Evolutionary conservation across 2,329 filamentous ascomycete species (phyloP), one percentile per base, ranked within the genome.

Genomic region (Cladosporium austrohemisphaericum): DNA sequence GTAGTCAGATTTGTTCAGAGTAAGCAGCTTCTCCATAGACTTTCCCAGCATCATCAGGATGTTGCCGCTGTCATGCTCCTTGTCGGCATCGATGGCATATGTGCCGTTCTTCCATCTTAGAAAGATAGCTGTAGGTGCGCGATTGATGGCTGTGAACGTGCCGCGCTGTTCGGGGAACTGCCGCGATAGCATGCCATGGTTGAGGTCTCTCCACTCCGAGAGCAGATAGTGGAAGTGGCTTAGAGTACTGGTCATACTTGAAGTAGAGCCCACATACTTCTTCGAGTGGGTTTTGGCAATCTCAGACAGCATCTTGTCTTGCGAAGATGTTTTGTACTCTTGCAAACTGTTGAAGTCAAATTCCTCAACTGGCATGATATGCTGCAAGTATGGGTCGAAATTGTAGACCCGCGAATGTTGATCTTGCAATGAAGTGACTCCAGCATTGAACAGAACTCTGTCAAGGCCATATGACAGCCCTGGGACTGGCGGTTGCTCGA

Each of bases 41-140:
- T 94, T 93, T 11, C 93, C 93, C 13, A 98, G 78, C 76, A 92
- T 89, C 69, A 86, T 93, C 41, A 98, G 77, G 25, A 98, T 81
- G 57, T 88, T 97, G 25, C 87, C 85, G 6, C 74, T 78, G 60
- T 96, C 91, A 58, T 82, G 93, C 64, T 95, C 80, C 70, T 97
- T 98, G 69, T 98, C 93, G 0, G 91, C 88, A 65, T 98, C 93
- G 52, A 98, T 93, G 4, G 92, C 91, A 65, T 98, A 98, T 1
- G 83, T 79, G 1, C 91, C 92, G 62, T 95, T 80, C 56, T 87
- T 86, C 68, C 84, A 87, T 44, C 87, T 81, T 13, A 96, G 72
- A 61, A 96, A 95, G 36, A 90, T 83, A 9, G 90, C 87, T 3
- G 83, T 79, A 1, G 93, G 92, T 1, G 81, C 80, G 58, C 83